These are phyloP conservation scores for Hippophae tibetana DNA, from an alignment of 306 rosid genomes.

Conservation along the genomic window DNA sequence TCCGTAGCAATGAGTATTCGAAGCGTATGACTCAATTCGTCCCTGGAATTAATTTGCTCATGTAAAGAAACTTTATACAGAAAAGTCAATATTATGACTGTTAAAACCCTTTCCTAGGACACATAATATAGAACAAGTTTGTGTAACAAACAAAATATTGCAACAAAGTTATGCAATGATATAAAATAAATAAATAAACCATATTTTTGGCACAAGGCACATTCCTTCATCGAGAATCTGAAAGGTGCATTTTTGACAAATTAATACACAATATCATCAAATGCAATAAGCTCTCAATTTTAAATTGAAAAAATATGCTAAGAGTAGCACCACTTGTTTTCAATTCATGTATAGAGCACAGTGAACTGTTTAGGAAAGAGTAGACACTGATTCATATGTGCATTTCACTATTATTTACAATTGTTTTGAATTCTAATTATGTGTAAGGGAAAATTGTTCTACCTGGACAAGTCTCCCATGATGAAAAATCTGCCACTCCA, in stretches of 20 bases:
- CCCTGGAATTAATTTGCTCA: constrained; percentile 30
- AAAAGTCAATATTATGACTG: not conserved
- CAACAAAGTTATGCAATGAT: not conserved
- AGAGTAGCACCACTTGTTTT: not conserved
- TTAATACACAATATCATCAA: not conserved
- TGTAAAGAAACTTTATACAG: not conserved
- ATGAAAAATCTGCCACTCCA: not conserved
- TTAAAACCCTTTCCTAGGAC: too few species aligned
- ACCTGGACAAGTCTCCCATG: constrained; percentile 37
- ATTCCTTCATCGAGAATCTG: not conserved
- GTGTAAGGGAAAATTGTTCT: not conserved
- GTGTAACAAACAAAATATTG: too few species aligned
- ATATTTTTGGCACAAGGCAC: not conserved
- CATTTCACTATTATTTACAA: too few species aligned
- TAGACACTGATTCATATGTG: too few species aligned
- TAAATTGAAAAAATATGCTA: not conserved
- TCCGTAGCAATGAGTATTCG: constrained; percentile 90
- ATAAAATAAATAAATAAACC: not conserved
- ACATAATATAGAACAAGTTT: too few species aligned
- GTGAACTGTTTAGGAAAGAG: not conserved
- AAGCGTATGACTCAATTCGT: constrained; percentile 45
- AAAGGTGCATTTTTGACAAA: not conserved
- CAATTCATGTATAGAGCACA: not conserved
- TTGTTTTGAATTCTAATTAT: not conserved
- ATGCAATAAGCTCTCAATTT: not conserved